Evolutionary conservation across 257 asterid genomes (phyloP), one percentile per base, ranked within the genome.

Genomic region (Primulina eburnea): DNA sequence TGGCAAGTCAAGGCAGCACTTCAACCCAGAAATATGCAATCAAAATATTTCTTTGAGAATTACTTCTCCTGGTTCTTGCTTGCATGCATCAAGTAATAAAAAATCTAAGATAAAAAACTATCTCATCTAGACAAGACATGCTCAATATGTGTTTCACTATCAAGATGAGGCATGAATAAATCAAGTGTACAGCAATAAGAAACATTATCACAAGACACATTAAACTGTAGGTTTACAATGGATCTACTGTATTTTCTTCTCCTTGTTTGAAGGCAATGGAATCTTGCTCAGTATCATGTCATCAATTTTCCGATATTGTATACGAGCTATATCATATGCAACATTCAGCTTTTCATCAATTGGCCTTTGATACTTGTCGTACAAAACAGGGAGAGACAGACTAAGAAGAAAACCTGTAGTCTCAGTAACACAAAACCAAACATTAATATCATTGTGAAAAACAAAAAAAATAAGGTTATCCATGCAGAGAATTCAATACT

Each of bases 291-390:
- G 79, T 63, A 87, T 68, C 67, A 73, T 71, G 17, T 65, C 75
- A 73, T 84, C 87, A 66, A 89, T 37, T 80, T 81, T 88, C 79
- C 61, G 76, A 68, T 83, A 86, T 71, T 86, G 94, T 71, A 75
- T 74, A 64, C 67, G 81, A 80, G 81, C 82, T 52, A 80, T 70
- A 60, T 82, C 71, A 62, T 71, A 83, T 11, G 82, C 88, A 71
- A 80, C 65, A 68, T 76, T 63, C 78, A 90, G 75, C 85, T 91
- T 91, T 29, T 79, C 90, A 68, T 90, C 94, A 40, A 93, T 83
- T 79, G 79, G 95, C 72, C 73, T 78, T 82, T 88, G 99, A 80
- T 82, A 89, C 83, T 86, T 89, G 56, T 86, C 87, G 70, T 94
- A 94, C 71, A 91, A 18, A 73, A 82, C 64, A 2, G 97, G 97